A percentile compares a stretch with the other conserved stretches of the same genome.
Conservation (phyloP, 1,284 basidiomycete species). For the Trichosporon sp. region DNA sequence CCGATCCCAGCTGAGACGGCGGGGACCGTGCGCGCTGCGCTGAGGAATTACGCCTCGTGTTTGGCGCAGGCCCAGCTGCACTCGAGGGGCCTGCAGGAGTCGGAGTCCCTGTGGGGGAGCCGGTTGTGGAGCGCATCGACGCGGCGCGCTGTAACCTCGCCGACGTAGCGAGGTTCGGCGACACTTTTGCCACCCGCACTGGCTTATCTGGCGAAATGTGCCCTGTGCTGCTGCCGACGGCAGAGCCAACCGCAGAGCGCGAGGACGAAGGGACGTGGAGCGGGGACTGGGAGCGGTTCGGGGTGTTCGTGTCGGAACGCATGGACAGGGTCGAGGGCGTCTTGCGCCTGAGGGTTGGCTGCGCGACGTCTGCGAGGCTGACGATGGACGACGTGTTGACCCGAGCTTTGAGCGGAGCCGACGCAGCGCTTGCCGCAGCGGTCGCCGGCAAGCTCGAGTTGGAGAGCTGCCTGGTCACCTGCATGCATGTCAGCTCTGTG, state of each 20-base stretch:
- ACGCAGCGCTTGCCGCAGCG: conserved; percentile 2
- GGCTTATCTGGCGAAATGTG: background rate
- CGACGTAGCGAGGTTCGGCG: background rate
- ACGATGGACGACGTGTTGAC: conserved; percentile 23
- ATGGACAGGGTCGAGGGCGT: conserved; percentile 7
- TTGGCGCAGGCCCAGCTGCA: background rate
- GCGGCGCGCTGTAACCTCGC: background rate
- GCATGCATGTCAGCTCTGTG: background rate
- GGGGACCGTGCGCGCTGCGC: conserved; percentile 2
- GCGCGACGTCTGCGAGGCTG: background rate
- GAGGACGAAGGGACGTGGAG: conserved; percentile 9
- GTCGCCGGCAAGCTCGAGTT: background rate
- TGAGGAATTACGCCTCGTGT: background rate
- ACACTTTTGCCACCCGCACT: background rate
- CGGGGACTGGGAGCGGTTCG: conserved; percentile 5
- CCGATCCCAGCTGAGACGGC: background rate
- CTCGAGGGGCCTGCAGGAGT: background rate
- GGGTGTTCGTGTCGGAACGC: background rate
- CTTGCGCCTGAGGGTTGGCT: background rate
- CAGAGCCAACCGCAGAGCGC: conserved; percentile 7
- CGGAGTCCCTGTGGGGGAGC: background rate
- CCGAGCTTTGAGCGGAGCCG: conserved; percentile 17
- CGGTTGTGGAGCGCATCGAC: background rate
- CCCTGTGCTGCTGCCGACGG: background rate
- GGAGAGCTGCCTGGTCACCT: conserved; percentile 9